phyloP scores from a whole-genome alignment of 2,329 filamentous ascomycete species.

The Colletotrichum orbiculare region DNA sequence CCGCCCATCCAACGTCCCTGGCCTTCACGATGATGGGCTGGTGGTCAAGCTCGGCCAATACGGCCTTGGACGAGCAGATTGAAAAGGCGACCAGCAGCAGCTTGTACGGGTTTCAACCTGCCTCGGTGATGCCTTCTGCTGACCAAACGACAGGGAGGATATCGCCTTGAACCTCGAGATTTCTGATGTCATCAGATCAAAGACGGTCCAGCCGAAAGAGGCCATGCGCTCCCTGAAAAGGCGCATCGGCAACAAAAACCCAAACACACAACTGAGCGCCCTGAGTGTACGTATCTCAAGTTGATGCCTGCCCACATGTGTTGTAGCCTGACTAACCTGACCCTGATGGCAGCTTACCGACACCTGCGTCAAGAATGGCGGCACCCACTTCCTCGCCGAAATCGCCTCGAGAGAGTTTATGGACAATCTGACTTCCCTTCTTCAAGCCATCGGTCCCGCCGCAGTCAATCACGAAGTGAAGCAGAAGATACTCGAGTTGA shows the following conservation, averaged over 20 bases:
- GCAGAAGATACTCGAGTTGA: constrained; percentile 89
- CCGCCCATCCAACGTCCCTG: constrained; percentile 25
- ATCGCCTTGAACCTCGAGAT: constrained; percentile 98
- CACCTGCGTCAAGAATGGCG: constrained; percentile 98
- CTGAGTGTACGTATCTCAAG: constrained; percentile 73
- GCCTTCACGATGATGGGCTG: constrained; percentile 80
- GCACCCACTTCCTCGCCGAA: constrained; percentile 92
- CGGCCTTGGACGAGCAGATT: constrained; percentile 95
- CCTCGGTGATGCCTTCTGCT: constrained; percentile 34
- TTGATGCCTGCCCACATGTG: constrained; percentile 33
- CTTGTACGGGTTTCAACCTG: constrained; percentile 69
- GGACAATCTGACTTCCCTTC: constrained; percentile 92
- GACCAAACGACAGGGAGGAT: constrained; percentile 75
- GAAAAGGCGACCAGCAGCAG: constrained; percentile 95
- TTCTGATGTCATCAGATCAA: constrained; percentile 95
- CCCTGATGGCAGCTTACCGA: constrained; percentile 80
- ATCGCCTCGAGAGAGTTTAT: constrained; percentile 98
- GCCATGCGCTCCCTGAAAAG: constrained; percentile 97
- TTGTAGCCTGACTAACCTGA: constrained; percentile 37
- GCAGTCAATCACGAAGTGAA: constrained; percentile 88
- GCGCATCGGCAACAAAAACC: constrained; percentile 96
- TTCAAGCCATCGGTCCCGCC: constrained; percentile 80
- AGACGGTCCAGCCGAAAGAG: constrained; percentile 96
- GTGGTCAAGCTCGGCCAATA: constrained; percentile 93
- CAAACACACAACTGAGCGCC: constrained; percentile 95